phyloP scores from a whole-genome alignment of 2,329 filamentous ascomycete species.

The Trichophyton schoenleinii region DNA sequence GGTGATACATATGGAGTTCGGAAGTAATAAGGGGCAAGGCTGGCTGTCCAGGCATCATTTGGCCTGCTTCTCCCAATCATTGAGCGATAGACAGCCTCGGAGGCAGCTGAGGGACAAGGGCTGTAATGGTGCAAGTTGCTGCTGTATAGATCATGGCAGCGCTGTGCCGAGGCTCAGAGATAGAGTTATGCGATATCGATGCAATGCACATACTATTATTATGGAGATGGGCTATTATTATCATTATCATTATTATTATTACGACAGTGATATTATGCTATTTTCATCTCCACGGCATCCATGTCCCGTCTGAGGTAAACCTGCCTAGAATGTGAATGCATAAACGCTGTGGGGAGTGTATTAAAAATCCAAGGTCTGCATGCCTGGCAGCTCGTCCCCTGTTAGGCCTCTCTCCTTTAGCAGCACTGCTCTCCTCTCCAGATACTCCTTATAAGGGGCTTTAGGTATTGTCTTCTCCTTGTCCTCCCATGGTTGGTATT shows the following conservation, averaged over 20 bases:
- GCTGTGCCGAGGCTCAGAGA: constrained; percentile 1
- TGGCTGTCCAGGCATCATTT: neutral
- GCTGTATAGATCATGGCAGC: neutral
- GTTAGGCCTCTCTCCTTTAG: constrained; percentile 12
- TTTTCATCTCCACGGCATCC: neutral
- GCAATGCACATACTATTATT: neutral
- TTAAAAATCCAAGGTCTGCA: neutral
- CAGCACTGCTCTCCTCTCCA: constrained; percentile 15
- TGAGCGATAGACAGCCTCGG: neutral
- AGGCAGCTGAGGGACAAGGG: neutral
- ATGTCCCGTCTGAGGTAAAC: neutral
- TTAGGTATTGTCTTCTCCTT: constrained; percentile 18
- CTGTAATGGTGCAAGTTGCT: neutral
- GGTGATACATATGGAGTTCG: neutral
- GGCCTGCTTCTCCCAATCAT: neutral
- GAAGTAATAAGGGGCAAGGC: neutral
- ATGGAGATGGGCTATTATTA: neutral
- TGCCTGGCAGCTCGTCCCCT: neutral
- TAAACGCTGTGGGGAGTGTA: too few species aligned
- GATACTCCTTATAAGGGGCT: constrained; percentile 16
- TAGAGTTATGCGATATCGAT: neutral
- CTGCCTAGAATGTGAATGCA: neutral
- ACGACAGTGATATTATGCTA: neutral
- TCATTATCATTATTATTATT: neutral
- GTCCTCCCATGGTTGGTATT: constrained; percentile 20